These are phyloP conservation scores for Aspergillus caelatus DNA, from an alignment of 2,329 filamentous ascomycete genomes.

Conservation along the genomic window DNA sequence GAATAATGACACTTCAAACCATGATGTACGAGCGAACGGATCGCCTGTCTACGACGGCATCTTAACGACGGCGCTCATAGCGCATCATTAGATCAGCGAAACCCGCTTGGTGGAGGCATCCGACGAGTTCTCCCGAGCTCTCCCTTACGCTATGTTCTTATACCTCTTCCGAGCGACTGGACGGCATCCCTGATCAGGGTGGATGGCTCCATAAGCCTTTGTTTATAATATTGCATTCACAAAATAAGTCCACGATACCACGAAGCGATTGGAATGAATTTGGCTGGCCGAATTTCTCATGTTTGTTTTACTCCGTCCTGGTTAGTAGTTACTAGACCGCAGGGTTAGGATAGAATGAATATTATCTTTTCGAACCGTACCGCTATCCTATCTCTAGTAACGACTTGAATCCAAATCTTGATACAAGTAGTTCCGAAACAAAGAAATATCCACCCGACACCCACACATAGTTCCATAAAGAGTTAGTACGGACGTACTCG, in stretches of 20 bases:
- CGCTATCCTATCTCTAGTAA: neutral
- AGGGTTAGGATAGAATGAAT: constrained; percentile 17
- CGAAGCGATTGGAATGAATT: constrained; percentile 21
- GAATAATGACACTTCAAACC: neutral
- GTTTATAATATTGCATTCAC: constrained; percentile 18
- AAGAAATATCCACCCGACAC: too few species aligned
- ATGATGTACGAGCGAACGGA: neutral
- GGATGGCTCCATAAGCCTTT: neutral
- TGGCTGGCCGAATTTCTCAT: constrained; percentile 22
- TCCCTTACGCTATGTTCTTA: neutral
- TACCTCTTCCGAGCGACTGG: constrained; percentile 10
- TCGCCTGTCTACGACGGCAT: too few species aligned
- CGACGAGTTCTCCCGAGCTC: neutral
- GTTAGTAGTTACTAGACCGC: constrained; percentile 2
- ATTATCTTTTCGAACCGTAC: neutral
- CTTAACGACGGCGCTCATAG: neutral
- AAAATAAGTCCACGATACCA: constrained; percentile 34
- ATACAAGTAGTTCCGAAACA: neutral
- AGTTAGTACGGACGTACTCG: neutral
- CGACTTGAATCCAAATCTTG: neutral
- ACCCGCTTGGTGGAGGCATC: neutral
- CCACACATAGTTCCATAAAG: constrained; percentile 7
- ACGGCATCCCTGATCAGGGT: constrained; percentile 5
- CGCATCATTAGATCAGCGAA: neutral
- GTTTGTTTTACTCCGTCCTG: constrained; percentile 11